Conservation (phyloP, 1,139 yeast species). For the Meyerozyma elateridarum region DNA sequence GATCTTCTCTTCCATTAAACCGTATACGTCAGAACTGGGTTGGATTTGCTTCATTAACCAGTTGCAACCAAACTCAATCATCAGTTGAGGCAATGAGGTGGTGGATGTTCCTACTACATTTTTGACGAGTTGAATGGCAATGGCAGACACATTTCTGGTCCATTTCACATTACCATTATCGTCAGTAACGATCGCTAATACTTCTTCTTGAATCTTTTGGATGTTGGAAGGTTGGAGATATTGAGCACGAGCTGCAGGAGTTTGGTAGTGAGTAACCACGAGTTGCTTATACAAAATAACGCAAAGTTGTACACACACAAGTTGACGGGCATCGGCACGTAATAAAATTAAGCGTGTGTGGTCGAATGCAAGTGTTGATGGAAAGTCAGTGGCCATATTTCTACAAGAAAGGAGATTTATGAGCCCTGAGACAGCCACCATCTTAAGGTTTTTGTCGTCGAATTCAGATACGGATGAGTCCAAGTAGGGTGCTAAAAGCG, state of each 20-base stretch:
- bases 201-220: constrained; percentile 45
- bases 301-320: constrained; percentile 76
- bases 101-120: constrained; percentile 21
- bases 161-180: constrained; percentile 85
- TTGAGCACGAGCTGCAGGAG: constrained; percentile 8
- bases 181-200: constrained; percentile 77
- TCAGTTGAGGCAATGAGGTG: constrained; percentile 27
- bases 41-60: constrained; percentile 87
- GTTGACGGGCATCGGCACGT: constrained; percentile 81
- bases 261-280: constrained; percentile 35
- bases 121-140: constrained; percentile 68
- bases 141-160: constrained; percentile 75
- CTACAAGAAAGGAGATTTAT: constrained; percentile 69
- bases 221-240: constrained; percentile 7
- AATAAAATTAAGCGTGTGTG: constrained; percentile 72
- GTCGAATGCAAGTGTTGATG: constrained; percentile 83
- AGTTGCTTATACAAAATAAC: constrained; percentile 69
- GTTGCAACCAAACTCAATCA: constrained; percentile 64
- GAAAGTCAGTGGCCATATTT: constrained; percentile 78
- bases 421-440: constrained; percentile 44
- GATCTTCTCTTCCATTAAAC: constrained; percentile 66
- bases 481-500: constrained; percentile 1
- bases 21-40: constrained; percentile 76
- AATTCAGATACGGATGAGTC: constrained; percentile 7
- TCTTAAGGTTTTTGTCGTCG: constrained; percentile 23